phyloP scores from a whole-genome alignment of 768 basidiomycete genomes.

The Kwoniella europaea region DNA sequence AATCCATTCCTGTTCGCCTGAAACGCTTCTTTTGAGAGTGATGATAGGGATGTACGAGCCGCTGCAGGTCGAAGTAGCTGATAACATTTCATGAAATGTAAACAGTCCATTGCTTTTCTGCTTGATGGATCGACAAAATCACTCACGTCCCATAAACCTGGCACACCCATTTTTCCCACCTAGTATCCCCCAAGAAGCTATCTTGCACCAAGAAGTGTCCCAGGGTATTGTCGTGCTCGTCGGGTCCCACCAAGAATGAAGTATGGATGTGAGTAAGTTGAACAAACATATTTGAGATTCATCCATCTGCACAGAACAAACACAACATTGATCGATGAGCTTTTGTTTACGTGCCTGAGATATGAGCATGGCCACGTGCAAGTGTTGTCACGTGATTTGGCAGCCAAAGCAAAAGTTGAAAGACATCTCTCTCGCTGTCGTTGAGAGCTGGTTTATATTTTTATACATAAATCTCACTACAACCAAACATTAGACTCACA shows the following conservation, averaged over 20 bases:
- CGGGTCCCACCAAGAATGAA: neutral
- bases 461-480: neutral
- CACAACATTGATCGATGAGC: neutral
- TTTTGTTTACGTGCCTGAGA: conserved; percentile 22
- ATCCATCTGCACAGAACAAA: too few species aligned
- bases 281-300: too few species aligned
- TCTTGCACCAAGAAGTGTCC: neutral
- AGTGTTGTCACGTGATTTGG: conserved; percentile 11
- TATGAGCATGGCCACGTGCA: neutral
- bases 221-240: neutral
- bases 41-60: conserved; percentile 73
- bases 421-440: neutral
- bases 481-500: neutral
- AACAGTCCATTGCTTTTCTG: neutral
- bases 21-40: conserved; percentile 79
- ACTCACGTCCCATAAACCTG: conserved; percentile 60
- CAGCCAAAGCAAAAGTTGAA: conserved; percentile 11
- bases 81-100: neutral
- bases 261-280: neutral
- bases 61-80: conserved; percentile 73
- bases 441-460: neutral
- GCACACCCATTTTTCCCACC: conserved; percentile 56
- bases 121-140: neutral
- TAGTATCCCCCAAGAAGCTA: conserved; percentile 14
- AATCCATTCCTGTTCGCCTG: conserved; percentile 67